A percentile compares a stretch with the other conserved stretches of the same genome.
These are phyloP conservation scores for Fusarium sp. DNA, from an alignment of 2,329 filamentous ascomycete genomes.

Conservation along the genomic window DNA sequence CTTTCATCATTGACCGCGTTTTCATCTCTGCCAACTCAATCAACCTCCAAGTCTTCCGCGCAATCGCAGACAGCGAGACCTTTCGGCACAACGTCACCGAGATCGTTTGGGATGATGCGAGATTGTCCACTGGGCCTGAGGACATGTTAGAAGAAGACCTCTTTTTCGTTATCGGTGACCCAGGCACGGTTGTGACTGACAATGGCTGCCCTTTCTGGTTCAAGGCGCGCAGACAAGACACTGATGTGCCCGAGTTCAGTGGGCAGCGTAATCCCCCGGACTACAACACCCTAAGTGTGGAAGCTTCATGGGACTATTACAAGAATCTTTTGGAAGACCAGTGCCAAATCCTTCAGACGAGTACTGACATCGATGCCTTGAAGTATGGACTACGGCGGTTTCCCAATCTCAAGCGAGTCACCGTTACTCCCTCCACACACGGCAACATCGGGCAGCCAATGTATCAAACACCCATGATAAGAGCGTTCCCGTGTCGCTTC, in stretches of 20 bases:
- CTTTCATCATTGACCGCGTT: background rate
- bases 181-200: background rate
- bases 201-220: conserved; percentile 8
- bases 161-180: background rate
- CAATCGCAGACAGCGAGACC: background rate
- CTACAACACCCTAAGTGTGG: background rate
- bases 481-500: background rate
- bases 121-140: background rate
- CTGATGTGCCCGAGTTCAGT: background rate
- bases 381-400: background rate
- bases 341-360: rapidly evolving
- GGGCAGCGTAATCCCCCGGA: background rate
- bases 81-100: background rate
- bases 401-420: background rate
- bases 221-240: background rate
- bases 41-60: background rate
- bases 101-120: conserved; percentile 1
- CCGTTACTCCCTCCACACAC: background rate
- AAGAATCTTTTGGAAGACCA: background rate
- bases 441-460: background rate
- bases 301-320: background rate
- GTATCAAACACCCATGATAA: conserved; percentile 4
- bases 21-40: background rate
- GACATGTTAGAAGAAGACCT: no score
- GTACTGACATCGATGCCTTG: background rate